Percentiles rank a stretch among this genome's conserved stretches.
Conservation (phyloP, 495 filamentous ascomycete genomes). For the Oleoguttula mirabilis region DNA sequence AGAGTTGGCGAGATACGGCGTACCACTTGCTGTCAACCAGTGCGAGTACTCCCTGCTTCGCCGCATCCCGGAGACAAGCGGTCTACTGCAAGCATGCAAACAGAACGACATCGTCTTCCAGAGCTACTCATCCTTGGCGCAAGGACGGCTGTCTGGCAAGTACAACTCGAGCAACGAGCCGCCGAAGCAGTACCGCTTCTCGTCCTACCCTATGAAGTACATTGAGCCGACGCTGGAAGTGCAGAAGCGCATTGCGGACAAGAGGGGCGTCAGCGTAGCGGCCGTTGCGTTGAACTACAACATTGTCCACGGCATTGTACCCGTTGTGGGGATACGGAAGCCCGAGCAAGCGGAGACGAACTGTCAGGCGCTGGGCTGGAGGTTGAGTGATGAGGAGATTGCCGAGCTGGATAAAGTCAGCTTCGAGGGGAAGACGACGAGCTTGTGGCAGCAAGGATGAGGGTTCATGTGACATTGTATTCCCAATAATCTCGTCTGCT, state of each 20-base stretch:
- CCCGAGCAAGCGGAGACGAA: conserved; percentile 17
- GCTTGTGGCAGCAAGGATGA: too few relatives aligned
- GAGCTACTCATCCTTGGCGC: conserved; percentile 18
- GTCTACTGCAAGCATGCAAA: conserved; percentile 16
- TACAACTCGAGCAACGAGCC: conserved; percentile 13
- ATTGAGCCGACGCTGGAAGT: conserved; percentile 30
- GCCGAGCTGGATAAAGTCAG: conserved; percentile 17
- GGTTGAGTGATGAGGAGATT: conserved; percentile 18
- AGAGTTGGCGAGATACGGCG: conserved; percentile 19
- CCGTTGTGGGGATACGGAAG: conserved; percentile 20
- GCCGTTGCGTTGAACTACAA: conserved; percentile 36
- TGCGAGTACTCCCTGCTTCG: conserved; percentile 20
- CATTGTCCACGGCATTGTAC: conserved; percentile 23
- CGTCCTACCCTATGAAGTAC: conserved; percentile 26
- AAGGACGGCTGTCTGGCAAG: conserved; percentile 20
- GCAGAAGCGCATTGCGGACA: conserved; percentile 25
- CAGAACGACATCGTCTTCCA: conserved; percentile 21
- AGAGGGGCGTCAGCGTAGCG: conserved; percentile 23
- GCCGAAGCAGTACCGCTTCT: conserved; percentile 19
- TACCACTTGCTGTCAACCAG: conserved; percentile 21
- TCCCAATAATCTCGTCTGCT: too few relatives aligned
- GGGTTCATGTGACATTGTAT: too few relatives aligned
- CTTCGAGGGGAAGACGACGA: conserved; percentile 16
- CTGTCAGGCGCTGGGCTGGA: conserved; percentile 19
- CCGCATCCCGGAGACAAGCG: conserved; percentile 13